Conservation (phyloP, 352 stramenopile genomes). For the Stramenopiles sp. region DNA sequence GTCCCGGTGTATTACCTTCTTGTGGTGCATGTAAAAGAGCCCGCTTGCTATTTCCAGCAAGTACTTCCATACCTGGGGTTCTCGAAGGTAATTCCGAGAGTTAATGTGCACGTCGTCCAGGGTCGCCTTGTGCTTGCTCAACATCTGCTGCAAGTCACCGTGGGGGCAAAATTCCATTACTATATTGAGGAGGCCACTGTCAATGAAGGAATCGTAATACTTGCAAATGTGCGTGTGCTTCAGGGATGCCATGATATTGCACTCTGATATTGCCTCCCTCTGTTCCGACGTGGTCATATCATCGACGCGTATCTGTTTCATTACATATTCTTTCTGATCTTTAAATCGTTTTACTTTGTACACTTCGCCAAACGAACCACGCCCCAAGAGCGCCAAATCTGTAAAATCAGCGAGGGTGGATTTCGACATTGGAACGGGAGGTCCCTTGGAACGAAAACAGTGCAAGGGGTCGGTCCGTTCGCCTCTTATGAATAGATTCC, state of each 20-base stretch:
- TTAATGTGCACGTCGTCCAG: not conserved
- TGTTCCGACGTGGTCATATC: slow-evolving; percentile 24
- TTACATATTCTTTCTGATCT: slow-evolving; percentile 25
- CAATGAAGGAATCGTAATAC: slow-evolving; percentile 35
- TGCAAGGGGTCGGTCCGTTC: no score
- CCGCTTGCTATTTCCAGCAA: not conserved
- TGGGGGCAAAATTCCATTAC: slow-evolving; percentile 36
- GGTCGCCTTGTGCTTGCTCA: slow-evolving; percentile 20
- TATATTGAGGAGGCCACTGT: slow-evolving; percentile 31
- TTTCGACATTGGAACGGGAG: no score
- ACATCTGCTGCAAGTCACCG: slow-evolving; percentile 27
- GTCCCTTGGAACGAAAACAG: no score
- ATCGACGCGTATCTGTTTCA: slow-evolving; percentile 24
- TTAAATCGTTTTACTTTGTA: slow-evolving; percentile 1
- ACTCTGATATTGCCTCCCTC: slow-evolving; percentile 27
- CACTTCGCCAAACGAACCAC: not conserved
- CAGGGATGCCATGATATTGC: slow-evolving; percentile 28
- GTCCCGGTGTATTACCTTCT: not conserved
- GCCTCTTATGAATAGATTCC: no score
- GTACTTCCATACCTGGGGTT: not conserved
- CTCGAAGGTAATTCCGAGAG: not conserved
- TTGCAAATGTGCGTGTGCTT: slow-evolving; percentile 29
- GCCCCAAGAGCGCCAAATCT: not conserved
- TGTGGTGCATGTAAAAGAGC: not conserved
- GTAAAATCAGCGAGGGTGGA: not conserved